Evolutionary conservation across 2,329 filamentous ascomycete species (phyloP), one percentile per base, ranked within the genome.

Genomic region (Aureobasidium subglaciale): DNA sequence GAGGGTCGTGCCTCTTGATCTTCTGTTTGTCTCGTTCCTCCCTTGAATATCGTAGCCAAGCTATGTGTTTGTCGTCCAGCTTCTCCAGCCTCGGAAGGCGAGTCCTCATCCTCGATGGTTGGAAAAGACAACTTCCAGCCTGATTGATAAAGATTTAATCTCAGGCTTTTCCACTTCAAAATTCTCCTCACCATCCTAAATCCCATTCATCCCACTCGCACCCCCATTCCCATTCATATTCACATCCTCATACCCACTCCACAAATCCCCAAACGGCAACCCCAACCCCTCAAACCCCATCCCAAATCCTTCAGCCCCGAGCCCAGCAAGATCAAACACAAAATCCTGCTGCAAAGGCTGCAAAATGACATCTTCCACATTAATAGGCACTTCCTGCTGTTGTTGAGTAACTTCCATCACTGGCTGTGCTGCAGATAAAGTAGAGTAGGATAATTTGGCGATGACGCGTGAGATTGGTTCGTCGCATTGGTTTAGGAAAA

Each of bases 401-500:
- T 42, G 49, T 3, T 32, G 35, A 16, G 11, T 18, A 16, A 2
- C 32, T n/a, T 10, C 32, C n/a, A 2, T 22, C 46, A 24, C 18
- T 13, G 3, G n/a, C n/a, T 13, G 18, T 37, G 3, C n/a, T 13
- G 18, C 25, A 3, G 32, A 11, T 10, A 29, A 10, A 8, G 22
- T 9, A 8, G 37, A 4, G n/a, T 30, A 35, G 13, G 30, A 29
- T 1, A 52, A 25, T 32, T 52, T 52, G 29, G 20, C 30, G 22
- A 45, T 42, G 18, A 55, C 40, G 3, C 50, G 37, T 13, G 50
- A 55, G 16, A 55, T 55, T 7, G 50, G 50, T 16, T 55, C 50
- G 24, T 55, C 50, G 40, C 50, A 55, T 43, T 55, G 50, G 5
- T 45, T 55, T n/a, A 55, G 50, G 50, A 55, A 55, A 11, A 55